Percentiles rank a stretch among this genome's conserved stretches.
Evolutionary conservation across 1,139 yeast genomes (phyloP).

Genomic region (Kodamaea derodonti): DNA sequence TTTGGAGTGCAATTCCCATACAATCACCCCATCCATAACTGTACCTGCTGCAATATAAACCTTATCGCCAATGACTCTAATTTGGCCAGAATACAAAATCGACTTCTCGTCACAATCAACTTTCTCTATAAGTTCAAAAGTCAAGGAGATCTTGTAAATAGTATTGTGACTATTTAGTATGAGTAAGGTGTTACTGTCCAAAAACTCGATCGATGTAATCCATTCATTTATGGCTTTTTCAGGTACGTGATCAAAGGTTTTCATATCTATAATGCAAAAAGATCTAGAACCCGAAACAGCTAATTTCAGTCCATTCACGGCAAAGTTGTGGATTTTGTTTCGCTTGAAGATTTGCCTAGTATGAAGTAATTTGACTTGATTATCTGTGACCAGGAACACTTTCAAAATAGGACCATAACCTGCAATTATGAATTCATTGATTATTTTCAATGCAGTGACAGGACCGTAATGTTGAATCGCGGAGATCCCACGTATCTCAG

Average conservation of each 20-base stretch:
- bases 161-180: constrained; percentile 80
- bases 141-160: constrained; percentile 46
- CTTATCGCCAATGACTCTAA: constrained; percentile 42
- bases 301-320: constrained; percentile 31
- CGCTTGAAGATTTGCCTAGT: constrained; percentile 52
- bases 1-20: constrained; percentile 61
- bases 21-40: constrained; percentile 79
- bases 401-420: constrained; percentile 74
- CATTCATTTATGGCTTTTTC: constrained; percentile 70
- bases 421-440: constrained; percentile 40
- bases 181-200: constrained; percentile 34
- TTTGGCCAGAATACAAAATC: constrained; percentile 80
- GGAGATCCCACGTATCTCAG: too few species aligned
- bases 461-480: constrained; percentile 70
- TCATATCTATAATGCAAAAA: constrained; percentile 40
- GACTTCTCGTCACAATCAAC: constrained; percentile 69
- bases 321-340: constrained; percentile 78
- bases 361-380: constrained; percentile 21
- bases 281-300: constrained; percentile 75
- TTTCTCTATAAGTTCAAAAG: constrained; percentile 30
- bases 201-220: constrained; percentile 62
- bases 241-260: constrained; percentile 8
- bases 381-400: constrained; percentile 37
- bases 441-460: constrained; percentile 58
- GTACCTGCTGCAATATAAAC: constrained; percentile 82